A percentile compares a stretch with the other conserved stretches of the same genome.
phyloP scores from a whole-genome alignment of 345 rosid genomes.

The Zanthoxylum bungeanum region DNA sequence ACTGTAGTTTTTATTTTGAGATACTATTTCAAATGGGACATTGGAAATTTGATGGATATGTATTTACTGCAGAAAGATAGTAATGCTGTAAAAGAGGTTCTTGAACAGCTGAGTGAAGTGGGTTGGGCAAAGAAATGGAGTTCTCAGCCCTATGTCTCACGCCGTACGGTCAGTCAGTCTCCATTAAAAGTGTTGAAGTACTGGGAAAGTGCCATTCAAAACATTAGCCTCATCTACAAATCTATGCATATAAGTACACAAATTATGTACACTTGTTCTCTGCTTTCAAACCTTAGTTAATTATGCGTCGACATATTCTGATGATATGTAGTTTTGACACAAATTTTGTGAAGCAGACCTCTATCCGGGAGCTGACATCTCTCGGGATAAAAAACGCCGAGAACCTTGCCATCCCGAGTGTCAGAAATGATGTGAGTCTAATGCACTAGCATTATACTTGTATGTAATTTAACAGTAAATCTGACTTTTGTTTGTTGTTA shows the following conservation, averaged over 20 bases:
- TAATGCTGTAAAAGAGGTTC: conserved; percentile 74
- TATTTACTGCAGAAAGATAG: conserved; percentile 68
- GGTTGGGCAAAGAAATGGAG: conserved; percentile 98
- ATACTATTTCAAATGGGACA: background rate
- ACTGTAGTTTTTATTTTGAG: background rate
- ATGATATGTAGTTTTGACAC: background rate
- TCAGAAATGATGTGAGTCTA: conserved; percentile 78
- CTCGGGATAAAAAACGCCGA: conserved; percentile 89
- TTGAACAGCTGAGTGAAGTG: conserved; percentile 55
- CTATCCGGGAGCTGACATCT: conserved; percentile 71
- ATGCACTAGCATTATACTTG: background rate
- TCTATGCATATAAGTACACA: conserved; percentile 15
- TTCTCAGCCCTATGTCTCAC: conserved; percentile 91
- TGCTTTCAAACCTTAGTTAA: background rate
- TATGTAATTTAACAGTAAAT: background rate
- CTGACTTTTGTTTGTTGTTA: background rate
- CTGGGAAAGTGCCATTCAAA: conserved; percentile 16
- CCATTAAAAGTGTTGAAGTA: conserved; percentile 24
- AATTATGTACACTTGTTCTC: conserved; percentile 8
- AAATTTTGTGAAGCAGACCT: conserved; percentile 47
- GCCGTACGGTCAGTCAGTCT: conserved; percentile 86
- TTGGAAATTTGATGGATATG: background rate
- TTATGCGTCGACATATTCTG: background rate
- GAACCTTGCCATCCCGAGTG: conserved; percentile 90
- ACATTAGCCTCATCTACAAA: conserved; percentile 12